phyloP scores from a whole-genome alignment of 2,329 filamentous ascomycete genomes.

The Cercospora sp. region DNA sequence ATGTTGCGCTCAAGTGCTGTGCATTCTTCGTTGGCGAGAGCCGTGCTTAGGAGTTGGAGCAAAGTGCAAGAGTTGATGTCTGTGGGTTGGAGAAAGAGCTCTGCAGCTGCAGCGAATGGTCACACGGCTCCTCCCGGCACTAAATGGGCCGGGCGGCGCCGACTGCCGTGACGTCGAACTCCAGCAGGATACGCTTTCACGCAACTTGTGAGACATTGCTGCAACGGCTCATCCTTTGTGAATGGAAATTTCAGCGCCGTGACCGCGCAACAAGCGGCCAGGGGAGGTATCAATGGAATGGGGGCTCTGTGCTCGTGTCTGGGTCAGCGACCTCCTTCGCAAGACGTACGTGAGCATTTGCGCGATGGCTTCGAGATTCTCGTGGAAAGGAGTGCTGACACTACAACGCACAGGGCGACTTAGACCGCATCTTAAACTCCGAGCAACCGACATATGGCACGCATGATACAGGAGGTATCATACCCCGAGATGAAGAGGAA shows the following conservation, averaged over 20 bases:
- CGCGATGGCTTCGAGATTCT: not conserved
- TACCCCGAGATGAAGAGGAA: slow-evolving; percentile 52
- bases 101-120: not conserved
- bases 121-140: not conserved
- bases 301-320: slow-evolving; percentile 15
- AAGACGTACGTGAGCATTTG: slow-evolving; percentile 45
- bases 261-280: slow-evolving; percentile 3
- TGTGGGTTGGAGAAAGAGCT: not conserved
- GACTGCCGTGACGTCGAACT: not conserved
- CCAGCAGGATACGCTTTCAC: not conserved
- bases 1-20: not conserved
- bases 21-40: not conserved
- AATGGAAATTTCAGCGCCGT: not conserved
- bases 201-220: not conserved
- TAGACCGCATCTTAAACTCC: slow-evolving; percentile 49
- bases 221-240: not conserved
- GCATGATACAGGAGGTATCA: slow-evolving; percentile 39
- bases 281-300: slow-evolving; percentile 11
- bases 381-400: not conserved
- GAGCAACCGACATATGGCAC: slow-evolving; percentile 49
- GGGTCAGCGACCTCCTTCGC: slow-evolving; percentile 41
- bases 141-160: not conserved
- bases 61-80: not conserved
- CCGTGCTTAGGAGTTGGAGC: not conserved
- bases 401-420: slow-evolving; percentile 43